Percentiles rank a stretch among this genome's conserved stretches.
Evolutionary conservation across 148 eudicot genomes (phyloP).

Genomic region (Talinum fruticosum): DNA sequence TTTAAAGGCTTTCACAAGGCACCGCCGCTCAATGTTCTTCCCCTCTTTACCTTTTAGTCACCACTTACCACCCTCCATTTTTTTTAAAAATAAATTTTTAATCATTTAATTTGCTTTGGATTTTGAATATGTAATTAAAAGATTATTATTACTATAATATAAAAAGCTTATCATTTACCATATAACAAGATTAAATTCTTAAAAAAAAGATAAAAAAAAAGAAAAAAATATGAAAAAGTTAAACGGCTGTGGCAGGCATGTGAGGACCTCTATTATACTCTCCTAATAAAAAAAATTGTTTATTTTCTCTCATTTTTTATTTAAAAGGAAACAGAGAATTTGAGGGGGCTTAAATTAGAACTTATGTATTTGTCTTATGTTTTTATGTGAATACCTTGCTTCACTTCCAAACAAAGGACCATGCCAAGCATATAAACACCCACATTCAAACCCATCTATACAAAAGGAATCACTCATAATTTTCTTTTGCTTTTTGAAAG

Average conservation of each 20-base stretch:
- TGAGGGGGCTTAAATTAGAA: slow-evolving; percentile 1
- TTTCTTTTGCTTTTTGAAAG: background rate
- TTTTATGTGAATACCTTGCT: slow-evolving; percentile 16
- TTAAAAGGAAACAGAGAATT: background rate
- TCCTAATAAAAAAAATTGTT: background rate
- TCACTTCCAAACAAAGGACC: slow-evolving; percentile 14
- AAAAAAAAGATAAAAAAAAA: too few relatives aligned
- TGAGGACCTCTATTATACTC: slow-evolving; percentile 19
- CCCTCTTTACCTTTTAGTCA: background rate
- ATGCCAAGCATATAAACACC: slow-evolving; percentile 16
- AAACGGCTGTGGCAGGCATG: slow-evolving; percentile 16
- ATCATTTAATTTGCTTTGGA: too few relatives aligned
- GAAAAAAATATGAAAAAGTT: slow-evolving; percentile 1
- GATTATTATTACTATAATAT: too few relatives aligned
- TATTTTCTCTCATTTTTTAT: background rate
- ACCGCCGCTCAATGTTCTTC: background rate
- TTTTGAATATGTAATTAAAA: background rate
- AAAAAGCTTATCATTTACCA: background rate
- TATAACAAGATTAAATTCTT: too few relatives aligned
- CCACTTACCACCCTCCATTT: background rate
- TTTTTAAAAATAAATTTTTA: too few relatives aligned
- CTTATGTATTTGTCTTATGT: slow-evolving; percentile 19
- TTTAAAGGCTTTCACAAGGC: background rate
- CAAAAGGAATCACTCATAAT: background rate
- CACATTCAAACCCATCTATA: slow-evolving; percentile 2